Base-by-base conservation (phyloP, 495 filamentous ascomycete species). In the Mycothermus thermophilus region DNA sequence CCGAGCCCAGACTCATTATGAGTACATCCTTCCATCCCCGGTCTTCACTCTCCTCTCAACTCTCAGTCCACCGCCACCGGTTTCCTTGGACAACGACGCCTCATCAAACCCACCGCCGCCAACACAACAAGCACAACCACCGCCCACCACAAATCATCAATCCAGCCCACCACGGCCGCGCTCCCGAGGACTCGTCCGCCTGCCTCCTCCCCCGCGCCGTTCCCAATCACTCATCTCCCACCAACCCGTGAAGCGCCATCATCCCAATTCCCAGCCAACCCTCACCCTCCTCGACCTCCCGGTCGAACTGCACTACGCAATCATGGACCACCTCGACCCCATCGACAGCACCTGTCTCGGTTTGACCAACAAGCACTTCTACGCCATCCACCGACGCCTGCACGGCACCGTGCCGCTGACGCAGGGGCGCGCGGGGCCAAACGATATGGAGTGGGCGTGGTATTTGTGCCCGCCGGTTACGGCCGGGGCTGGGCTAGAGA, bases 401-500 rank as follows among this genome's bases (percentile, higher is more conserved):
- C 60, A 66, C 42, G 67, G 67, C 31, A 58, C 48, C 21, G 58
- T 71, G n/a, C 42, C 62, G 27, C 58, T 72, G 8, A 58, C 59
- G 16, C 51, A 57, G 5, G 57, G 66, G 15, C 64, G 67, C 9
- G 44, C 55, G 12, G 68, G 68, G 6, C 68, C 68, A 15, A 72
- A 72, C 48, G 59, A 67, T 30, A 60, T 71, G 34, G 68, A 72
- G 43, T 66, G 64, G 54, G 66, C 65, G 22, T 72, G 67, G 67
- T 59, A 65, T 34, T 43, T 66, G 15, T 57, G n/a, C n/a, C n/a
- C n/a, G n/a, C n/a, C n/a, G n/a, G n/a, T n/a, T n/a, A n/a, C n/a
- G n/a, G n/a, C n/a, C n/a, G n/a, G n/a, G n/a, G n/a, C n/a, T n/a
- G n/a, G n/a, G 23, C 52, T 66, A 19, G 53, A 58, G 13, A 46